phyloP scores from a whole-genome alignment of 192 early-diverging fungal genomes.

The Podila minutissima region DNA sequence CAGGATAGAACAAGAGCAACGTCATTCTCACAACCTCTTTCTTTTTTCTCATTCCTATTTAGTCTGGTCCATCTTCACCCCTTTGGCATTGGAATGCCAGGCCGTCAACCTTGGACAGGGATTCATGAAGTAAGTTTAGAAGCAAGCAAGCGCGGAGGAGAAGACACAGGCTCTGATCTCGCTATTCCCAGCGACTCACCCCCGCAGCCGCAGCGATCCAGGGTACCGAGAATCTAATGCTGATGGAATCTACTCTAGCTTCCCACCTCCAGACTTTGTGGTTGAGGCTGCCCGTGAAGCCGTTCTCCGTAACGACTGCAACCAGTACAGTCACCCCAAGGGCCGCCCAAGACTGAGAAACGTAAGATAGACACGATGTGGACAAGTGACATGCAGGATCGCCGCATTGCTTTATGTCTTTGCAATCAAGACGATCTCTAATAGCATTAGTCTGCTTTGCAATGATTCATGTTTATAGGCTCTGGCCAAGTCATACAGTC shows the following conservation, averaged over 20 bases:
- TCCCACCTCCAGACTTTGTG: conserved; percentile 89
- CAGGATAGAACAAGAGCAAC: too few relatives aligned
- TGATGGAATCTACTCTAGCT: conserved; percentile 57
- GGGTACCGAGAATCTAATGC: too few relatives aligned
- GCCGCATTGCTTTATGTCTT: too few relatives aligned
- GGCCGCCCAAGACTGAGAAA: conserved; percentile 70
- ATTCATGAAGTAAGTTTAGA: conserved; percentile 71
- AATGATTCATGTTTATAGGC: conserved; percentile 43
- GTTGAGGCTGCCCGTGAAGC: conserved; percentile 77
- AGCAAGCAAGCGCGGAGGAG: not conserved
- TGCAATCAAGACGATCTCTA: too few relatives aligned
- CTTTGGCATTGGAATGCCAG: conserved; percentile 79
- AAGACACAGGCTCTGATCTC: too few relatives aligned
- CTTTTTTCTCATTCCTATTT: not conserved
- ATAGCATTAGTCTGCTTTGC: not conserved
- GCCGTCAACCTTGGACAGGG: conserved; percentile 96
- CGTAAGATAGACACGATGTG: not conserved
- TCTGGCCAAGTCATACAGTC: conserved; percentile 80
- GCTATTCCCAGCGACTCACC: not conserved
- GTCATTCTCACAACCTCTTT: not conserved
- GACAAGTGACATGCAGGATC: too few relatives aligned
- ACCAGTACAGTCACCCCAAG: conserved; percentile 89
- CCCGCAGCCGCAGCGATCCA: not conserved
- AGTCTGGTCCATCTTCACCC: conserved; percentile 92
- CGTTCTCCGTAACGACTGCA: conserved; percentile 67